Evolutionary conservation across 1,284 basidiomycete genomes (phyloP), one percentile per base, ranked within the genome.

Genomic region (Malassezia nana): DNA sequence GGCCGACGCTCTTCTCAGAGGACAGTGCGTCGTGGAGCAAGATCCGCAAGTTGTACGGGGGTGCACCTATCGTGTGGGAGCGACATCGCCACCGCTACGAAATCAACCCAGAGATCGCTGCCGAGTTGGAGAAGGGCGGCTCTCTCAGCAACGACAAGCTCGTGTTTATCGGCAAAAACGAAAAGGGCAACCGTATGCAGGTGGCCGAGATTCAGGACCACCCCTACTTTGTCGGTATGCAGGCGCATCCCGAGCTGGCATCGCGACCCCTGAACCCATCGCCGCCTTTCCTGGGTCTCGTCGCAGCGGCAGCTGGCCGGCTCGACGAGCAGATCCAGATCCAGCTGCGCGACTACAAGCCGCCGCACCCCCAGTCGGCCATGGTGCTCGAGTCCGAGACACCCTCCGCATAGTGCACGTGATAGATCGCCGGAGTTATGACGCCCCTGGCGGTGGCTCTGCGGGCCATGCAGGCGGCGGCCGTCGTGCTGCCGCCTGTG

Each of bases 161-260:
- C 46, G 56, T 59, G 25, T 98, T 98, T 74, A 81, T 86, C 10
- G 92, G 92, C 8, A 88, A 86, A 76, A 92, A 96, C 76, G 90
- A 95, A 77, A 84, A 85, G 66, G 89, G 92, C 15, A 89, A 95
- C 77, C 81, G 92, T 53, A 99, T 99, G 92, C 92, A 99, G 78
- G 83, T 94, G 56, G 80, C 92, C 54, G 92, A 99, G 77, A 77
- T 96, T 41, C 52, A 56, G 18, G 89, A 87, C 70, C 92, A 99
- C 77, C 89, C 89, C 1, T 99, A 83, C 81, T 98, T 92, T 75
- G 79, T 95, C 52, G 94, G 84, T 39, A 80, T 98, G 54, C 92
- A 99, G 78, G 89, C 94, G 0, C 92, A 99, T 72, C 92, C 92
- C 3, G 92, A 99, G 76, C 92, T 99, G 78, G 96, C 91, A 78